These are phyloP conservation scores for Fusarium coffeatum DNA, from an alignment of 2,329 filamentous ascomycete species.

Conservation along the genomic window DNA sequence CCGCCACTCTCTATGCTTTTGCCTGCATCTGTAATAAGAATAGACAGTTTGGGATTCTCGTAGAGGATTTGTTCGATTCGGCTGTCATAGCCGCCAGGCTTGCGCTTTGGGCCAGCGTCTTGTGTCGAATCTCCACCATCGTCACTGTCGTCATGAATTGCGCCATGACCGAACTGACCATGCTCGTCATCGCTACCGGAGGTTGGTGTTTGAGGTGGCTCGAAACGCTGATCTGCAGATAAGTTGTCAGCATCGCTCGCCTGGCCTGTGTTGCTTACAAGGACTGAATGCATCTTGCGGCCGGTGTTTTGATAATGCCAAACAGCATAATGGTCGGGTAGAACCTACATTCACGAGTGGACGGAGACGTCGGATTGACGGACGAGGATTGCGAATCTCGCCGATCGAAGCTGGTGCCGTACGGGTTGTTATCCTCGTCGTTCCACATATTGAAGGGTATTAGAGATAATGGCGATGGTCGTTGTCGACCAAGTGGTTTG, in stretches of 20 bases:
- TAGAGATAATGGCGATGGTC: constrained; percentile 24
- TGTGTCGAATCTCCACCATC: constrained; percentile 59
- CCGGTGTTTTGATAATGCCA: neutral
- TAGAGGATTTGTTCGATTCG: constrained; percentile 97
- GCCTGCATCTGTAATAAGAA: constrained; percentile 92
- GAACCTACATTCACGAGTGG: constrained; percentile 68
- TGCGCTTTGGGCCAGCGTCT: constrained; percentile 67
- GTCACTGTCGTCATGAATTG: constrained; percentile 55
- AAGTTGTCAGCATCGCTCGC: constrained; percentile 23
- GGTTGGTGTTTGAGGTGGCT: constrained; percentile 77
- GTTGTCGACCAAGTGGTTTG: constrained; percentile 13
- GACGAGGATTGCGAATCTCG: constrained; percentile 81
- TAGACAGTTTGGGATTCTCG: constrained; percentile 89
- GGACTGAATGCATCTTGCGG: constrained; percentile 12
- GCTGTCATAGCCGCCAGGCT: constrained; percentile 91
- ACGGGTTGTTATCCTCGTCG: constrained; percentile 97
- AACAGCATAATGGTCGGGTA: constrained; percentile 6
- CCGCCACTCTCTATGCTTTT: constrained; percentile 94
- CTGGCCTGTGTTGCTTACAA: neutral
- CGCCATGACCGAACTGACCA: constrained; percentile 46
- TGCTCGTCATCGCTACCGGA: constrained; percentile 74
- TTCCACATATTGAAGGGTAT: constrained; percentile 82
- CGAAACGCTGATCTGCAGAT: constrained; percentile 58
- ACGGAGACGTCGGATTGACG: constrained; percentile 73
- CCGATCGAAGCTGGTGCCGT: constrained; percentile 89